Base-by-base conservation (phyloP, 495 filamentous ascomycete species). In the Polyplosphaeria fusca region DNA sequence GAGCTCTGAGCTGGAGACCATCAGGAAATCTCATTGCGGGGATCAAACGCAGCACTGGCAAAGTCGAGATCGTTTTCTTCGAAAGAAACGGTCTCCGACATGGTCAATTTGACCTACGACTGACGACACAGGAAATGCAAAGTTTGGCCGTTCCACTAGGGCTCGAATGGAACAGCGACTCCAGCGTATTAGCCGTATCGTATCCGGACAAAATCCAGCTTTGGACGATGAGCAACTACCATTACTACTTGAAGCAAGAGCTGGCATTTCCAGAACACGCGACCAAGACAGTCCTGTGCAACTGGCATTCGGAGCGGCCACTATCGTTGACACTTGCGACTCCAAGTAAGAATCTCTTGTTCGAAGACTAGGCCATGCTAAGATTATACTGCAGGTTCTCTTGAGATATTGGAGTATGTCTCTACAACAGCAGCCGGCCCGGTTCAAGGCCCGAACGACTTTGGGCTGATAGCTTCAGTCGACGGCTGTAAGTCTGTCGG, bases 211-310 rank as follows among this genome's bases (percentile, higher is more conserved):
- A 85, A 37, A 74, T 92, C 14, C 93, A 98, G 63, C 74, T 97
- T n/a, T 98, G 93, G 91, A 94, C 88, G 1, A 93, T 86, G 76
- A 87, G 91, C 7, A 98, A 98, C 67, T 98, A 98, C 65, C 88
- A 98, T 65, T 97, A 91, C 78, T 97, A 97, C 67, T 74, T 97
- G n/a, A 98, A 97, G 71, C 92, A 96, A 72, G 93, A 98, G 66
- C 76, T 74, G 18, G 40, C 23, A 3, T 42, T 69, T 41, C 39
- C 59, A 22, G 26, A 25, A 5, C 9, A 4, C 5, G 11, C 46
- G 28, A 9, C 30, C 4, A 4, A 12, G 5, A 50, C 42, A 16
- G 51, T 46, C 12, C 20, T 45, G 23, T 54, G 38, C 19, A 56
- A 26, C 39, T 98, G 93, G 93, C 89, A 97, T 71, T 83, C 88